Evolutionary conservation across 495 filamentous ascomycete species (phyloP).

Genomic region (Cladorrhinum samala): DNA sequence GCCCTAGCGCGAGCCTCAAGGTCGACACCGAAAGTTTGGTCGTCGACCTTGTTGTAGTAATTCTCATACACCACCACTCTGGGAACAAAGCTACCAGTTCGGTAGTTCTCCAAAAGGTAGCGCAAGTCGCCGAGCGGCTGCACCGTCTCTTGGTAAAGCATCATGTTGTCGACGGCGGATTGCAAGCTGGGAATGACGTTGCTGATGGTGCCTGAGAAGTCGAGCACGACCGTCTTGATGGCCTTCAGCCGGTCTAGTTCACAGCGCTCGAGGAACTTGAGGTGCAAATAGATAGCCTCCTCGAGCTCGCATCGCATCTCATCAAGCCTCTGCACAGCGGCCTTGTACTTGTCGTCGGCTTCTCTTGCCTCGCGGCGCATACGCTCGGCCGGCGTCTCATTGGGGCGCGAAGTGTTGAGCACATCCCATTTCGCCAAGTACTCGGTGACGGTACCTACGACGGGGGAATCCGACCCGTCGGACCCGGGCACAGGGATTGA

Average conservation of each 20-base stretch:
- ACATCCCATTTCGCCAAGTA: conserved; percentile 89
- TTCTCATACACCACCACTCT: conserved; percentile 95
- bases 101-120: conserved; percentile 96
- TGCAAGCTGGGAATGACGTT: conserved; percentile 97
- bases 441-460: conserved; percentile 71
- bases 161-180: conserved; percentile 94
- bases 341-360: conserved; percentile 90
- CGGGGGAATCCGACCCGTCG: conserved; percentile 61
- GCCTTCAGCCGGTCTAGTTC: conserved; percentile 94
- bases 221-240: conserved; percentile 94
- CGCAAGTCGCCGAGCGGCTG: conserved; percentile 86
- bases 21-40: conserved; percentile 96
- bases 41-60: conserved; percentile 97
- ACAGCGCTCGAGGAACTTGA: conserved; percentile 96
- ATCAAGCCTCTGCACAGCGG: conserved; percentile 75
- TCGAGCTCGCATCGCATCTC: conserved; percentile 87
- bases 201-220: conserved; percentile 96
- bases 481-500: conserved; percentile 50
- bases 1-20: conserved; percentile 88
- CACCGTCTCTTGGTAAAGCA: conserved; percentile 97
- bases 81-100: conserved; percentile 86
- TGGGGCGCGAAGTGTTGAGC: conserved; percentile 73
- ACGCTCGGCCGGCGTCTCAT: conserved; percentile 82
- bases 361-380: conserved; percentile 85
- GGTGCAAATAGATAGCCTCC: conserved; percentile 84